Evolutionary conservation across 1,284 basidiomycete species (phyloP).

Genomic region (Ganoderma sp.): DNA sequence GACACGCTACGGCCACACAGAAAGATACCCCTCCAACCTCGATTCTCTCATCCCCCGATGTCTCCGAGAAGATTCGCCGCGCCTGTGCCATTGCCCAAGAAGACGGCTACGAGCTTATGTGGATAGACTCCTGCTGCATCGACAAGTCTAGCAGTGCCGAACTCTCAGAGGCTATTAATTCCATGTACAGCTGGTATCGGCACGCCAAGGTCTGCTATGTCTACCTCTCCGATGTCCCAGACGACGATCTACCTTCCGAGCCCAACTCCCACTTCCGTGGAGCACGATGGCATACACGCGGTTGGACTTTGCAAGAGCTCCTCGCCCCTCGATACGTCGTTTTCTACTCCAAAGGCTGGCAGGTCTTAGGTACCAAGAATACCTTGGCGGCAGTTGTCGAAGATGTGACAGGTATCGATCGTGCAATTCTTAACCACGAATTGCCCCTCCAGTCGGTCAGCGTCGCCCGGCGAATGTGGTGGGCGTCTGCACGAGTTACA

Average conservation of each 20-base stretch:
- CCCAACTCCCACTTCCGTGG: not conserved
- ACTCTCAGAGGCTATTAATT: slow-evolving; percentile 18
- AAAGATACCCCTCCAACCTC: not conserved
- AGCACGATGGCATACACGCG: slow-evolving; percentile 8
- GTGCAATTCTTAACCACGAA: not conserved
- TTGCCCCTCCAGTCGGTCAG: not conserved
- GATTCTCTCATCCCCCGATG: not conserved
- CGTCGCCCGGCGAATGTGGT: slow-evolving; percentile 9
- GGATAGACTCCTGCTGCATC: slow-evolving; percentile 22
- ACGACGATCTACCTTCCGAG: not conserved
- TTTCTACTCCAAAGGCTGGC: slow-evolving; percentile 13
- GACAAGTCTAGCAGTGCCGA: slow-evolving; percentile 19
- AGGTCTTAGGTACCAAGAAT: slow-evolving; percentile 8
- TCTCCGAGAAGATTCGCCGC: slow-evolving; percentile 11
- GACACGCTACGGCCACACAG: not conserved
- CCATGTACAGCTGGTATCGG: slow-evolving; percentile 19
- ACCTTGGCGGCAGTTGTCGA: slow-evolving; percentile 7
- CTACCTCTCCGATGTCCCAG: slow-evolving; percentile 14
- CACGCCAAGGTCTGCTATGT: slow-evolving; percentile 16
- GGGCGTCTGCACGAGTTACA: slow-evolving; percentile 3
- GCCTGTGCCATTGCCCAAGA: not conserved
- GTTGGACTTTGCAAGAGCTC: slow-evolving; percentile 16
- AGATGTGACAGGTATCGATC: not conserved
- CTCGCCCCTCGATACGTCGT: slow-evolving; percentile 12
- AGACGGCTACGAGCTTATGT: slow-evolving; percentile 9